A percentile compares a stretch with the other conserved stretches of the same genome.
Evolutionary conservation across 495 filamentous ascomycete species (phyloP).

Genomic region (Penicillium pancosmium): DNA sequence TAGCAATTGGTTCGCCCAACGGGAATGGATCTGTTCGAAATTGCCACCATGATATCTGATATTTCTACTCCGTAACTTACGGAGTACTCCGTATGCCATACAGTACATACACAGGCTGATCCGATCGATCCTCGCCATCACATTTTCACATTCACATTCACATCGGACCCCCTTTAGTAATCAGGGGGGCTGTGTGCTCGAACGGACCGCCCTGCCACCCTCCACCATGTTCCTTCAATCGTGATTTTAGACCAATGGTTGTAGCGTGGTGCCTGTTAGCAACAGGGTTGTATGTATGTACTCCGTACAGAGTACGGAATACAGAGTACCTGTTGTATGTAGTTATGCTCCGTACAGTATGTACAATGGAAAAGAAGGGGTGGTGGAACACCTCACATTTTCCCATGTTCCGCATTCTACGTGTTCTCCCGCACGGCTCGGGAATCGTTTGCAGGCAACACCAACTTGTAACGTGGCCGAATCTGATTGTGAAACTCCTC

Average conservation of each 20-base stretch:
- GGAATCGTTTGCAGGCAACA: neutral
- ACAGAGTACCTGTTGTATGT: neutral
- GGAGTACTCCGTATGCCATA: neutral
- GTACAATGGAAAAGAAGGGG: neutral
- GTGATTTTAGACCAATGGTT: slow-evolving; percentile 11
- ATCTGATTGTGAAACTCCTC: neutral
- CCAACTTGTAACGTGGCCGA: slow-evolving; percentile 7
- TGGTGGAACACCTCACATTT: slow-evolving; percentile 9
- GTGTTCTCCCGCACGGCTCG: neutral
- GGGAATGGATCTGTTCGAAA: slow-evolving; percentile 1
- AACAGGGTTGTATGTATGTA: slow-evolving; percentile 3
- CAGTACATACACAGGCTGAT: neutral
- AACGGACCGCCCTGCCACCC: slow-evolving; percentile 1
- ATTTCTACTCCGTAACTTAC: neutral
- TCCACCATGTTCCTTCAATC: slow-evolving; percentile 1
- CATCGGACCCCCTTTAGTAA: slow-evolving; percentile 5
- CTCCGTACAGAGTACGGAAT: no score
- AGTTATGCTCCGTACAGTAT: neutral
- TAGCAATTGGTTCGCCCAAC: neutral
- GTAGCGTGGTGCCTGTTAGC: slow-evolving; percentile 1
- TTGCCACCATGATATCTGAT: slow-evolving; percentile 15
- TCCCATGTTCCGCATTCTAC: slow-evolving; percentile 4
- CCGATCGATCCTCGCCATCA: neutral
- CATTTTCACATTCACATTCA: slow-evolving; percentile 3
- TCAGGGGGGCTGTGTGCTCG: slow-evolving; percentile 16